Percentiles rank a stretch among this genome's conserved stretches.
Evolutionary conservation across 192 early-diverging fungal species (phyloP).

Genomic region (Spinellus fusiger): DNA sequence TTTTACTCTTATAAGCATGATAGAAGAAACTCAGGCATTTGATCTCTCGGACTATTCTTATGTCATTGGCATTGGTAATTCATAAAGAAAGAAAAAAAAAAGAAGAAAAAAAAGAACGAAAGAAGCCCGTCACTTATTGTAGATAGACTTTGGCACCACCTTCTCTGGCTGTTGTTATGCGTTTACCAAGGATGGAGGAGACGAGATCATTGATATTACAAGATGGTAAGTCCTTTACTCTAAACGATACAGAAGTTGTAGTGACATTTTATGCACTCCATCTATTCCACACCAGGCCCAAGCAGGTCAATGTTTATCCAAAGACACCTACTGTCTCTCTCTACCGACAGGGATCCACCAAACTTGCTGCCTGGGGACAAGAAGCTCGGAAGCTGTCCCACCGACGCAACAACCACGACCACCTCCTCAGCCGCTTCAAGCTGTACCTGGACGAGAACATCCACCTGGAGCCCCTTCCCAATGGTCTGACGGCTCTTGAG

Average conservation of each 20-base stretch:
- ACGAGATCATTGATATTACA: constrained; percentile 42
- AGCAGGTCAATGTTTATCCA: constrained; percentile 8
- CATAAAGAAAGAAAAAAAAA: background rate
- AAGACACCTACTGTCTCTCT: constrained; percentile 36
- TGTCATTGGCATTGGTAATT: constrained; percentile 33
- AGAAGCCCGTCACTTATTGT: too few relatives aligned
- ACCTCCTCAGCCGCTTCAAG: constrained; percentile 40
- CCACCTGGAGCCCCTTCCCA: constrained; percentile 37
- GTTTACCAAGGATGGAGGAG: constrained; percentile 31
- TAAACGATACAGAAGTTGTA: background rate
- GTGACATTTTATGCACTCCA: background rate
- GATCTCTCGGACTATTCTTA: constrained; percentile 26
- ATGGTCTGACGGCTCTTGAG: constrained; percentile 37
- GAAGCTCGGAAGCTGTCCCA: constrained; percentile 31
- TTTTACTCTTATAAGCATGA: background rate
- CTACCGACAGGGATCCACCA: constrained; percentile 32
- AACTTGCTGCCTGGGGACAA: constrained; percentile 42
- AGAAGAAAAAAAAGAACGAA: too few relatives aligned
- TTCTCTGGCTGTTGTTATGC: constrained; percentile 44
- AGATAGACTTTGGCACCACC: constrained; percentile 33
- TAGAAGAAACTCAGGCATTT: constrained; percentile 17
- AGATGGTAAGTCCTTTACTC: constrained; percentile 17
- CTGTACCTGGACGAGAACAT: constrained; percentile 42
- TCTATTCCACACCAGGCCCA: constrained; percentile 2
- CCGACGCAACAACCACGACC: constrained; percentile 35